A percentile compares a stretch with the other conserved stretches of the same genome.
These are phyloP conservation scores for Camellia japonica DNA, from an alignment of 148 eudicot genomes.

Conservation along the genomic window DNA sequence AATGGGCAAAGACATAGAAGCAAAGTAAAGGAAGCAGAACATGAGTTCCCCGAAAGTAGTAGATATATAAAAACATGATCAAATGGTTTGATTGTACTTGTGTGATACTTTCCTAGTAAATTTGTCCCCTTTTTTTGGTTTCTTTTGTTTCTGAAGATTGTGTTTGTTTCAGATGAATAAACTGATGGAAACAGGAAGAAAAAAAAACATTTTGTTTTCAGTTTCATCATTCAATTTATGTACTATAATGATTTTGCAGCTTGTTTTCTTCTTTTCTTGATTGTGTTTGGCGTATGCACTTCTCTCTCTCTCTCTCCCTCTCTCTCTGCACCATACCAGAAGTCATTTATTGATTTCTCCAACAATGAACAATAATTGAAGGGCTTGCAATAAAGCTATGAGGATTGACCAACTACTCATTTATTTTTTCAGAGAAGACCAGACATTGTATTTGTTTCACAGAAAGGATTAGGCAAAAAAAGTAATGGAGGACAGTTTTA, in stretches of 20 bases:
- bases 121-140: background rate
- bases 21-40: background rate
- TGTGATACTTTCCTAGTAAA: background rate
- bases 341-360: background rate
- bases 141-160: background rate
- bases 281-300: background rate
- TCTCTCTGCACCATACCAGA: background rate
- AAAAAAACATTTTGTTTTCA: background rate
- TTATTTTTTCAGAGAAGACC: background rate
- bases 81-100: background rate
- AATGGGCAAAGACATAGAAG: background rate
- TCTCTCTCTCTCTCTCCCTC: background rate
- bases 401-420: background rate
- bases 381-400: background rate
- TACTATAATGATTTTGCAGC: background rate
- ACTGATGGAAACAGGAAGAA: background rate
- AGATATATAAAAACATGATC: background rate
- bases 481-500: no score
- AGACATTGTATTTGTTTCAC: no score
- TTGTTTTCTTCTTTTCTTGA: background rate
- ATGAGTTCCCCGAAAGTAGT: background rate
- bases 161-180: constrained; percentile 5
- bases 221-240: background rate
- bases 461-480: no score
- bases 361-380: background rate